Percentiles rank a stretch among this genome's conserved stretches.
Evolutionary conservation across 306 rosid species (phyloP).

Genomic region (Fragaria vesca): DNA sequence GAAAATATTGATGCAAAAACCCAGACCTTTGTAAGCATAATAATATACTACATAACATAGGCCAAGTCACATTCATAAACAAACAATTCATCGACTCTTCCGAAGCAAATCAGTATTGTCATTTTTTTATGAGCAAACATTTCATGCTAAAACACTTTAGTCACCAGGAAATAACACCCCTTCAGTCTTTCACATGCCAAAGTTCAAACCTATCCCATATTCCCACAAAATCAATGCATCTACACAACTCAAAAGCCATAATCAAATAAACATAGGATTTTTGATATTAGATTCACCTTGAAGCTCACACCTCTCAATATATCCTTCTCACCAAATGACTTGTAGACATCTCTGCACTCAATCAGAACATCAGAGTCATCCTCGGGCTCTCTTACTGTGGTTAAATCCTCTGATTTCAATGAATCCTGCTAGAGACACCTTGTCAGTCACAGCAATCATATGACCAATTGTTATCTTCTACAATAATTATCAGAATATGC

Average conservation of each 20-base stretch:
- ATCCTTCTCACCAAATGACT: conserved; percentile 93
- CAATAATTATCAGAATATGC: background rate
- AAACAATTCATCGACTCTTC: background rate
- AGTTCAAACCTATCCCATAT: background rate
- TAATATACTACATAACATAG: background rate
- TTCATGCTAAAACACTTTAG: background rate
- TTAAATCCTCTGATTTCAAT: conserved; percentile 54
- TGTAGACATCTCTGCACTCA: conserved; percentile 85
- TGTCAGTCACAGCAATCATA: conserved; percentile 27
- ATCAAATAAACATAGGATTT: conserved; percentile 2
- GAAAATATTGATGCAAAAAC: background rate
- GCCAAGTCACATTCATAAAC: conserved; percentile 9
- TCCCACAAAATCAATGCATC: background rate
- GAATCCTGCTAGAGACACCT: conserved; percentile 52
- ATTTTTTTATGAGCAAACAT: background rate
- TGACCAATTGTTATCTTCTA: background rate
- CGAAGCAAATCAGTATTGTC: background rate
- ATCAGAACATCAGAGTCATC: conserved; percentile 84
- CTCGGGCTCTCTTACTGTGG: conserved; percentile 42
- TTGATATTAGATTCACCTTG: conserved; percentile 63
- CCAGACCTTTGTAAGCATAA: background rate
- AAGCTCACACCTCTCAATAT: conserved; percentile 95
- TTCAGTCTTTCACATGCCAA: background rate
- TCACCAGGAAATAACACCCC: background rate
- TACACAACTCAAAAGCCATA: background rate